These are phyloP conservation scores for Fomitiporia mediterranea DNA, from an alignment of 1,284 basidiomycete genomes.

Conservation along the genomic window DNA sequence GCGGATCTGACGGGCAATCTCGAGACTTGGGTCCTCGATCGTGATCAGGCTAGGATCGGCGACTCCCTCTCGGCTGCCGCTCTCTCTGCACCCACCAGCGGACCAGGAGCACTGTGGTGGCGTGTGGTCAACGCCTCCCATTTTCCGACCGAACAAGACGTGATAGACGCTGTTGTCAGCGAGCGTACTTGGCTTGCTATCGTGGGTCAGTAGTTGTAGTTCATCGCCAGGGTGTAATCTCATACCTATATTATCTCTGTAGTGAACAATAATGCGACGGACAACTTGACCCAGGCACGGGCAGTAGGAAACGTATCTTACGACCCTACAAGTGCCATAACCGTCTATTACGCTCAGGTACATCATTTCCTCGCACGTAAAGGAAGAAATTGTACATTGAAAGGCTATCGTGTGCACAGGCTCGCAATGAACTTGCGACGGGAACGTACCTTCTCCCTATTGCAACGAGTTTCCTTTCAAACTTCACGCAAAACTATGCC, in stretches of 20 bases:
- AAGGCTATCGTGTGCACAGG: constrained; percentile 22
- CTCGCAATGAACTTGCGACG: constrained; percentile 31
- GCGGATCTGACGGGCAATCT: constrained; percentile 34
- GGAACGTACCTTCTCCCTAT: constrained; percentile 31
- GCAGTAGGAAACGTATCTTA: constrained; percentile 31
- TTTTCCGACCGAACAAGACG: constrained; percentile 27
- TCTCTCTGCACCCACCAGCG: constrained; percentile 25
- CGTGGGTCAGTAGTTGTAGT: constrained; percentile 30
- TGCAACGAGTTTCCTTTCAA: constrained; percentile 26
- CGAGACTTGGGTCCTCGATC: constrained; percentile 40
- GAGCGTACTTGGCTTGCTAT: constrained; percentile 34
- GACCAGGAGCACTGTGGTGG: constrained; percentile 31
- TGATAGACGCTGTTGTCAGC: constrained; percentile 29
- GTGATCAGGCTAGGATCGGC: constrained; percentile 39
- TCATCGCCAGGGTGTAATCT: not conserved
- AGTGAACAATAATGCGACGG: constrained; percentile 32
- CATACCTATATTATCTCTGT: not conserved
- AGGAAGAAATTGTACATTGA: not conserved
- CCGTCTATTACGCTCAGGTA: constrained; percentile 34
- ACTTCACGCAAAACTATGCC: constrained; percentile 27
- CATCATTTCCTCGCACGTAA: not conserved
- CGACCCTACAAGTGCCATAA: constrained; percentile 30
- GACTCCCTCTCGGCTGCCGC: constrained; percentile 29
- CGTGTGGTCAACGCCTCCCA: constrained; percentile 23
- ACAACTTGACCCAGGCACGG: constrained; percentile 28